These are phyloP conservation scores for Tuber melanosporum DNA, from an alignment of 495 filamentous ascomycete genomes.

Conservation along the genomic window DNA sequence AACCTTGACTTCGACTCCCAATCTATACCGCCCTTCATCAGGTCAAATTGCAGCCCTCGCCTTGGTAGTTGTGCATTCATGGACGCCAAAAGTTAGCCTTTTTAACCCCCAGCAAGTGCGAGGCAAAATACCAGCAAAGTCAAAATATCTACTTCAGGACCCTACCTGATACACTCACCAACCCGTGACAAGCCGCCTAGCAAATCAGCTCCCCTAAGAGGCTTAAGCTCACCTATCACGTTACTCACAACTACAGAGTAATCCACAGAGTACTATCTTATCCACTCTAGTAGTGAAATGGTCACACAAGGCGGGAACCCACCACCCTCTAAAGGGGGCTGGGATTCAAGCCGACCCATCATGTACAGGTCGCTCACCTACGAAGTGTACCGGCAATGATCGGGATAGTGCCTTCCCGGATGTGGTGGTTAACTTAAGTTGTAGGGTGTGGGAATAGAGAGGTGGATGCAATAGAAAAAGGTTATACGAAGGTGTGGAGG, in stretches of 20 bases:
- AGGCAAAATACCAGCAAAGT: too few species aligned
- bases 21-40: not conserved
- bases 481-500: slow-evolving; percentile 49
- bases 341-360: too few species aligned
- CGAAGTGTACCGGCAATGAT: slow-evolving; percentile 10
- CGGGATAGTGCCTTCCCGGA: slow-evolving; percentile 45
- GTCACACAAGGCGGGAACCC: slow-evolving; percentile 52
- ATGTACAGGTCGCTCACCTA: too few species aligned
- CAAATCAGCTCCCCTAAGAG: slow-evolving; percentile 66
- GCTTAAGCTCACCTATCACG: slow-evolving; percentile 71
- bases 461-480: slow-evolving; percentile 64
- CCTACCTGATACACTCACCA: slow-evolving; percentile 62
- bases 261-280: slow-evolving; percentile 53
- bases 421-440: slow-evolving; percentile 49
- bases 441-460: slow-evolving; percentile 52
- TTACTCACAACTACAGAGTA: slow-evolving; percentile 65
- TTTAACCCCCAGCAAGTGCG: too few species aligned
- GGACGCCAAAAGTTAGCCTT: too few species aligned
- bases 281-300: slow-evolving; percentile 58
- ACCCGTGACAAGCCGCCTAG: slow-evolving; percentile 57
- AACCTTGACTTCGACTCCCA: slow-evolving; percentile 15
- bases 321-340: slow-evolving; percentile 14
- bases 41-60: slow-evolving; percentile 50
- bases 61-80: slow-evolving; percentile 44
- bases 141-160: slow-evolving; percentile 37